A percentile compares a stretch with the other conserved stretches of the same genome.
These are phyloP conservation scores for Mycena polygramma DNA, from an alignment of 768 basidiomycete species.

Conservation along the genomic window DNA sequence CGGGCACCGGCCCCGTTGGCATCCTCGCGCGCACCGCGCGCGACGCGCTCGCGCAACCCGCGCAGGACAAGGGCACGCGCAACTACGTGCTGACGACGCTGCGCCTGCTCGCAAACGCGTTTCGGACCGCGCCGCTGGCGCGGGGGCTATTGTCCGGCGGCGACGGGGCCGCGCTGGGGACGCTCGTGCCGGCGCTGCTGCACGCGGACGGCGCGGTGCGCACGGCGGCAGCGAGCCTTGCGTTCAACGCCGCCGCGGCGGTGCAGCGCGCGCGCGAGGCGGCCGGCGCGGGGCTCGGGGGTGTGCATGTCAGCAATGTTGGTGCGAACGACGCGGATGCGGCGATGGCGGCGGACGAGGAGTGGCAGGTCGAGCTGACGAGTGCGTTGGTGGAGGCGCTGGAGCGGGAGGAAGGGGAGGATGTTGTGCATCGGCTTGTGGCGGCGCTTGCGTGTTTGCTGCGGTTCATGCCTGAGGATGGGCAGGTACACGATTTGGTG, in stretches of 20 bases:
- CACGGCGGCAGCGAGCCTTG: constrained; percentile 85
- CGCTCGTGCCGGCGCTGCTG: constrained; percentile 77
- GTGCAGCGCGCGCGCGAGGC: constrained; percentile 75
- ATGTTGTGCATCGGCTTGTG: constrained; percentile 87
- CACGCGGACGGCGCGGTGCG: constrained; percentile 77
- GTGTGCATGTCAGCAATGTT: constrained; percentile 36
- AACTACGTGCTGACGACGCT: constrained; percentile 76
- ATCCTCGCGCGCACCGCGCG: constrained; percentile 62
- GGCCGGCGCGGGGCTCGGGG: constrained; percentile 41
- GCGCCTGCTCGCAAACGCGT: constrained; percentile 77
- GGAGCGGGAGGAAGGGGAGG: constrained; percentile 79
- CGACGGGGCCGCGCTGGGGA: constrained; percentile 56
- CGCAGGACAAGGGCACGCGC: constrained; percentile 50
- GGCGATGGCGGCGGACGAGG: constrained; percentile 70
- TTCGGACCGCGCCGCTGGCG: constrained; percentile 65
- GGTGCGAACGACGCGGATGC: constrained; percentile 46
- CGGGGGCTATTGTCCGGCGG: constrained; percentile 49
- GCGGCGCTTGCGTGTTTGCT: constrained; percentile 85
- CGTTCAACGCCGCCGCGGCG: constrained; percentile 79
- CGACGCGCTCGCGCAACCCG: constrained; percentile 44
- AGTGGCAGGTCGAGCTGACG: constrained; percentile 89
- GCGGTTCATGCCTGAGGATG: constrained; percentile 79
- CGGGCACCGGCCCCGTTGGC: constrained; percentile 56
- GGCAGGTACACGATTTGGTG: constrained; percentile 69
- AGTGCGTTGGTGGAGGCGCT: constrained; percentile 89